phyloP scores from a whole-genome alignment of 2,329 filamentous ascomycete genomes.

The Sodiomyces alkalinus region DNA sequence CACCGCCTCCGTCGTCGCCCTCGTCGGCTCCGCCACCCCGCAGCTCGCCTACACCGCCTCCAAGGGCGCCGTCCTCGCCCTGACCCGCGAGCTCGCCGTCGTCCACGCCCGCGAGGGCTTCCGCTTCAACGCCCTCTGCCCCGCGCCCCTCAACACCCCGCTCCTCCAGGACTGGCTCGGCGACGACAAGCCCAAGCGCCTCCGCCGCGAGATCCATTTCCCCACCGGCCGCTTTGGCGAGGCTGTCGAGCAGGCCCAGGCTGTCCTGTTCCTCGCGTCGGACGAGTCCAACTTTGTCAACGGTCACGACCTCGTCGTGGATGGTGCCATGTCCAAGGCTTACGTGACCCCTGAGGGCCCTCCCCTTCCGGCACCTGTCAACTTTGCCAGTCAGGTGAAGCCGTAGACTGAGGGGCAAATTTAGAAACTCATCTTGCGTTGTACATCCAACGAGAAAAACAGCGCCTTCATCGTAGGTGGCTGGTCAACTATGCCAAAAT shows the following conservation, averaged over 20 bases:
- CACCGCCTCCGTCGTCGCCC: constrained; percentile 76
- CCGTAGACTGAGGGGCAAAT: not conserved
- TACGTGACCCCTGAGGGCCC: constrained; percentile 59
- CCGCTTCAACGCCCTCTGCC: constrained; percentile 83
- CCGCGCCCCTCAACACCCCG: constrained; percentile 82
- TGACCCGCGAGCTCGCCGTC: constrained; percentile 83
- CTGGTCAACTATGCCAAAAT: too few relatives aligned
- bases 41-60: constrained; percentile 88
- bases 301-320: constrained; percentile 83
- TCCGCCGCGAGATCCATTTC: constrained; percentile 78
- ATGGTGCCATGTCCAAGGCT: constrained; percentile 89
- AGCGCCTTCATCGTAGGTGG: too few relatives aligned
- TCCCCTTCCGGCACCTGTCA: constrained; percentile 35
- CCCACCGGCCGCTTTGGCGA: constrained; percentile 79
- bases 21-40: constrained; percentile 75
- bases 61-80: constrained; percentile 80
- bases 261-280: constrained; percentile 73
- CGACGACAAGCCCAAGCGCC: constrained; percentile 67
- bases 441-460: too few relatives aligned
- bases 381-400: constrained; percentile 30
- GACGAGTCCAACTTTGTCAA: constrained; percentile 87
- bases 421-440: too few relatives aligned
- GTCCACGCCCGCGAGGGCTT: constrained; percentile 80
- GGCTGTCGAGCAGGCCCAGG: constrained; percentile 85
- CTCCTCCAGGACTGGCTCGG: constrained; percentile 88